A percentile compares a stretch with the other conserved stretches of the same genome.
These are phyloP conservation scores for Fonsecaea pedrosoi DNA, from an alignment of 2,329 filamentous ascomycete species.

Conservation along the genomic window DNA sequence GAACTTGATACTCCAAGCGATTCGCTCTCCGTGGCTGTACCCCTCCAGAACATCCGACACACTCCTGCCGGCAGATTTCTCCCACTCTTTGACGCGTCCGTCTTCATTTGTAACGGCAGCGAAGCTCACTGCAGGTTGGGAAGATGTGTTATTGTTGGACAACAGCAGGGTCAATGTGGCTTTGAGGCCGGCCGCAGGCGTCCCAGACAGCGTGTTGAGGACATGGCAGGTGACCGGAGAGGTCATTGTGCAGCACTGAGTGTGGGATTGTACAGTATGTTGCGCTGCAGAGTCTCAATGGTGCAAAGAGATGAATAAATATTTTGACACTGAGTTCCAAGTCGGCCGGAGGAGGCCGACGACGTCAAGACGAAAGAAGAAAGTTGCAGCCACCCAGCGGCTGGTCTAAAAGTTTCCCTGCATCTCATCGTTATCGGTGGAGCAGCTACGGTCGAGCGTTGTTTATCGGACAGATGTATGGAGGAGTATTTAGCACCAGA, in stretches of 20 bases:
- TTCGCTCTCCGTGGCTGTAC: slow-evolving; percentile 46
- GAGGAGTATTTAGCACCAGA: background rate
- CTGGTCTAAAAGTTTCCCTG: background rate
- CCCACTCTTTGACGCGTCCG: slow-evolving; percentile 55
- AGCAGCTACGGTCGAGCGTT: slow-evolving; percentile 16
- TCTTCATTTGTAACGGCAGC: slow-evolving; percentile 53
- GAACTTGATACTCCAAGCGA: slow-evolving; percentile 56
- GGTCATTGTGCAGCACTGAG: slow-evolving; percentile 29
- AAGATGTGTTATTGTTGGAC: slow-evolving; percentile 49
- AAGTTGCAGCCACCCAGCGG: slow-evolving; percentile 1
- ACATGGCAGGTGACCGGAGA: slow-evolving; percentile 58
- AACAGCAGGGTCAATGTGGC: slow-evolving; percentile 64
- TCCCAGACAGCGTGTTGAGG: slow-evolving; percentile 57
- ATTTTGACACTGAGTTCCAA: background rate
- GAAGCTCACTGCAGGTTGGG: slow-evolving; percentile 42
- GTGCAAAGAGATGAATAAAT: slow-evolving; percentile 21
- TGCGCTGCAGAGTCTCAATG: background rate
- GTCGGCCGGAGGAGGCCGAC: slow-evolving; percentile 27
- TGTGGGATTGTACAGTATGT: slow-evolving; percentile 6
- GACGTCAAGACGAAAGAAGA: slow-evolving; percentile 7
- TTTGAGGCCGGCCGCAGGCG: slow-evolving; percentile 53
- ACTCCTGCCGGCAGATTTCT: slow-evolving; percentile 40
- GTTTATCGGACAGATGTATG: background rate
- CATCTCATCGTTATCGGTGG: slow-evolving; percentile 8
- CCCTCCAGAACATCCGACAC: slow-evolving; percentile 38